phyloP scores from a whole-genome alignment of 257 asterid genomes.

The Eucommia ulmoides region DNA sequence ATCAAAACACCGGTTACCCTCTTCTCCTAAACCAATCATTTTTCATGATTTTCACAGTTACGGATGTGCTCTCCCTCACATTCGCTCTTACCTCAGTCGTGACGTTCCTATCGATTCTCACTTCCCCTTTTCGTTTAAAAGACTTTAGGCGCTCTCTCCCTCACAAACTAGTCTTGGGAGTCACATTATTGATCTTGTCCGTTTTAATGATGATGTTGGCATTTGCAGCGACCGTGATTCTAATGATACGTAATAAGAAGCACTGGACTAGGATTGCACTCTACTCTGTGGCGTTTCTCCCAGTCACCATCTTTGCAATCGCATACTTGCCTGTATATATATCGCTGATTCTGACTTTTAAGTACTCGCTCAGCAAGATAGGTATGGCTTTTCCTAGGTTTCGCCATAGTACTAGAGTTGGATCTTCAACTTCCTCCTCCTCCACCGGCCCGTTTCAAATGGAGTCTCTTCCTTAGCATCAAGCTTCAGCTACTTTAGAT shows the following conservation, averaged over 20 bases:
- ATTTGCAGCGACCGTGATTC: constrained; percentile 9
- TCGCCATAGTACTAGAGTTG: neutral
- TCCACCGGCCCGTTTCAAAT: too few species aligned
- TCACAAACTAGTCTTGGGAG: constrained; percentile 4
- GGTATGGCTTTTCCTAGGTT: neutral
- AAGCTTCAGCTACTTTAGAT: too few species aligned
- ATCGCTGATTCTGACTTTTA: neutral
- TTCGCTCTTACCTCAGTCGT: constrained; percentile 11
- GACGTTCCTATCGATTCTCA: constrained; percentile 9
- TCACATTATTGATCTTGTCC: constrained; percentile 7
- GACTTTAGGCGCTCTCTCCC: constrained; percentile 11
- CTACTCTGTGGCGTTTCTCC: constrained; percentile 7
- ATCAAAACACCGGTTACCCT: constrained; percentile 10
- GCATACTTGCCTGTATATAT: constrained; percentile 7
- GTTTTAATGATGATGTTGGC: constrained; percentile 14
- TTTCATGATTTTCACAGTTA: constrained; percentile 8
- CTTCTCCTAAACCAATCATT: constrained; percentile 4
- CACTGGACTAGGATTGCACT: constrained; percentile 9
- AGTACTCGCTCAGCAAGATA: neutral
- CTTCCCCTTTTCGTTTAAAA: constrained; percentile 8
- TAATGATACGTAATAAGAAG: constrained; percentile 6
- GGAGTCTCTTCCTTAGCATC: too few species aligned
- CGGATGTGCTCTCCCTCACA: constrained; percentile 15
- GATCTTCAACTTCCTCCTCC: neutral
- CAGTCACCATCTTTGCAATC: constrained; percentile 6